These are phyloP conservation scores for Solanum sejunctum DNA, from an alignment of 257 asterid species.

Conservation along the genomic window DNA sequence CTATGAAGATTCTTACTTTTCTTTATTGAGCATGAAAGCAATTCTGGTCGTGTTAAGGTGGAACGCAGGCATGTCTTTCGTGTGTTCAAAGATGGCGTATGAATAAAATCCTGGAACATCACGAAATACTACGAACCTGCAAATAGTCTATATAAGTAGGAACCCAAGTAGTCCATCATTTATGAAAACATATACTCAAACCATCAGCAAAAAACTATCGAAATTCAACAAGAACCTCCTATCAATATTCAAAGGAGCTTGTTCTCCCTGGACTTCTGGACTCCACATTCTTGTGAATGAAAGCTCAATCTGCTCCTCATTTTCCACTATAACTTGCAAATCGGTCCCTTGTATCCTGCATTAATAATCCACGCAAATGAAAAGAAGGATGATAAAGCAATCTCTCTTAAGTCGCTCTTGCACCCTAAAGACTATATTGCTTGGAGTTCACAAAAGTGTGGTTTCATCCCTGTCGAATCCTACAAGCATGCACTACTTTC, in stretches of 20 bases:
- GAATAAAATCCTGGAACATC: slow-evolving; percentile 30
- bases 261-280: slow-evolving; percentile 55
- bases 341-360: slow-evolving; percentile 28
- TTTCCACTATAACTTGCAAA: slow-evolving; percentile 31
- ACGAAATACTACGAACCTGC: slow-evolving; percentile 26
- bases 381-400: not conserved
- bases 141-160: not conserved
- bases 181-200: not conserved
- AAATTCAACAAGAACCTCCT: slow-evolving; percentile 27
- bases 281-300: slow-evolving; percentile 46
- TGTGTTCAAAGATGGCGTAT: slow-evolving; percentile 24
- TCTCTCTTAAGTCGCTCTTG: not conserved
- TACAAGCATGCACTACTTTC: not conserved
- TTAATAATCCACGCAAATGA: not conserved
- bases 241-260: slow-evolving; percentile 58
- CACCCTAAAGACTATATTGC: not conserved
- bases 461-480: not conserved
- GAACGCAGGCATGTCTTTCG: slow-evolving; percentile 27
- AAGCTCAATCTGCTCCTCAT: slow-evolving; percentile 39
- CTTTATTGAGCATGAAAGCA: slow-evolving; percentile 31
- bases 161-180: not conserved
- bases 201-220: not conserved
- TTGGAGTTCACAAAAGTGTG: not conserved
- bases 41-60: slow-evolving; percentile 27
- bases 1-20: slow-evolving; percentile 9